Conservation (phyloP, 2,329 filamentous ascomycete species). For the Colletotrichum zoysiae region DNA sequence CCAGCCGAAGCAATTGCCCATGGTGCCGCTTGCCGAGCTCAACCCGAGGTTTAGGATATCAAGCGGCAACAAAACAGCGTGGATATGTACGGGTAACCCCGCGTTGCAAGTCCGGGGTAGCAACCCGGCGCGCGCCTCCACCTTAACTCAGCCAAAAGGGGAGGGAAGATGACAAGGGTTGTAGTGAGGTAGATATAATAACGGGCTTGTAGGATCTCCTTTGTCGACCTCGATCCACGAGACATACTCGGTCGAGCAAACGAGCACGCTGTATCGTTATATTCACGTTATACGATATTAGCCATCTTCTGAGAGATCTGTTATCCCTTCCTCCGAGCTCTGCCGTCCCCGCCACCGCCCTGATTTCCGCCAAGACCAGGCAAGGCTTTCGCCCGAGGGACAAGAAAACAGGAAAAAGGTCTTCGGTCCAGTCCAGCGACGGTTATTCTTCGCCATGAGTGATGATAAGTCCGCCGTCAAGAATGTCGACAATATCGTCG, state of each 20-base stretch:
- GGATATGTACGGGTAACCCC: slow-evolving; percentile 29
- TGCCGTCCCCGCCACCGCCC: slow-evolving; percentile 1
- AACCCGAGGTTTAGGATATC: slow-evolving; percentile 22
- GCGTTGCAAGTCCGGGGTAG: slow-evolving; percentile 33
- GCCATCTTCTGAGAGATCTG: background rate
- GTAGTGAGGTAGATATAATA: slow-evolving; percentile 15
- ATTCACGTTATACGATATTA: background rate
- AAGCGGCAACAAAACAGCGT: slow-evolving; percentile 16
- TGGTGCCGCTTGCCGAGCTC: slow-evolving; percentile 12
- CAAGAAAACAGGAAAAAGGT: background rate
- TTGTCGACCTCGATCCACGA: background rate
- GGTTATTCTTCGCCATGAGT: slow-evolving; percentile 9
- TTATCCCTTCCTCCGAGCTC: background rate
- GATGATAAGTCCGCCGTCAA: slow-evolving; percentile 28
- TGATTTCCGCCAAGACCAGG: slow-evolving; percentile 6
- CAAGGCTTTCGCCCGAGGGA: background rate
- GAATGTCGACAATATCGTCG: slow-evolving; percentile 30
- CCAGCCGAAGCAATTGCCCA: slow-evolving; percentile 1
- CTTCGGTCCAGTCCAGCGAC: slow-evolving; percentile 1
- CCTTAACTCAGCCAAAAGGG: background rate
- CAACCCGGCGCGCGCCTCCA: slow-evolving; percentile 14
- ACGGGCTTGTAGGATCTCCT: slow-evolving; percentile 3
- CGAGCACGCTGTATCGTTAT: background rate
- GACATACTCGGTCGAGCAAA: background rate
- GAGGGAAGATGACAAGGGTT: slow-evolving; percentile 1